Evolutionary conservation across 352 stramenopile genomes (phyloP).

Genomic region (Saprolegnia diclina): DNA sequence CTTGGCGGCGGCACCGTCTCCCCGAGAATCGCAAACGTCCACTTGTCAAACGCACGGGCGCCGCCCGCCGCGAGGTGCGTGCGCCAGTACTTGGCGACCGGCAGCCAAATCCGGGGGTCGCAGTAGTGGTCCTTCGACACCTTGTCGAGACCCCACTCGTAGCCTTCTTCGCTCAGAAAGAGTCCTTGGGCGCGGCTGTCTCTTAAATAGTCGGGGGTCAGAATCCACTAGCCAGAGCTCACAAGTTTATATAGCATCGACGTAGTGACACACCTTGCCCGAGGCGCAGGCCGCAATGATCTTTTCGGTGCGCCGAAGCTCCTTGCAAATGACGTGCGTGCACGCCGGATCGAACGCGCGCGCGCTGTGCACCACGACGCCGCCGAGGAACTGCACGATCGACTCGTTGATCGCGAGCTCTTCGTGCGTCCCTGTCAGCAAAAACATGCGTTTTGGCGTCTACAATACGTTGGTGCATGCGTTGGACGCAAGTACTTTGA

Average conservation of each 20-base stretch:
- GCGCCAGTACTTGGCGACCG: conserved; percentile 56
- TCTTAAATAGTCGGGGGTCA: conserved; percentile 77
- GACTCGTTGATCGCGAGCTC: conserved; percentile 68
- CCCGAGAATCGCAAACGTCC: conserved; percentile 67
- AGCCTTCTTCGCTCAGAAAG: conserved; percentile 63
- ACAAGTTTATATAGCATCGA: conserved; percentile 22
- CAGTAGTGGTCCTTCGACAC: conserved; percentile 49
- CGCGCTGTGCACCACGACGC: conserved; percentile 52
- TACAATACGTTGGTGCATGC: neutral
- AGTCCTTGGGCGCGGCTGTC: conserved; percentile 47
- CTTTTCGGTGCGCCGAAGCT: conserved; percentile 84
- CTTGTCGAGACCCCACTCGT: conserved; percentile 64
- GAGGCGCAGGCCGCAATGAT: conserved; percentile 73
- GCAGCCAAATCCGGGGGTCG: conserved; percentile 69
- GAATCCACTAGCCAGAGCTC: conserved; percentile 58
- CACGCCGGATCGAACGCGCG: conserved; percentile 62
- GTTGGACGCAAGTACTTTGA: too few species aligned
- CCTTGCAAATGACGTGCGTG: conserved; percentile 83
- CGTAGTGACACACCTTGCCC: conserved; percentile 54
- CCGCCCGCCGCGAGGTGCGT: conserved; percentile 40
- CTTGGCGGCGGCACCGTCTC: conserved; percentile 65
- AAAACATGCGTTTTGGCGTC: conserved; percentile 38
- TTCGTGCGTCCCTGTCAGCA: conserved; percentile 69
- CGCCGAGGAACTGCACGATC: conserved; percentile 62
- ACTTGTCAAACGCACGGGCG: conserved; percentile 56